These are phyloP conservation scores for Gloeopeniophorella convolvens DNA, from an alignment of 768 basidiomycete genomes.

Conservation along the genomic window DNA sequence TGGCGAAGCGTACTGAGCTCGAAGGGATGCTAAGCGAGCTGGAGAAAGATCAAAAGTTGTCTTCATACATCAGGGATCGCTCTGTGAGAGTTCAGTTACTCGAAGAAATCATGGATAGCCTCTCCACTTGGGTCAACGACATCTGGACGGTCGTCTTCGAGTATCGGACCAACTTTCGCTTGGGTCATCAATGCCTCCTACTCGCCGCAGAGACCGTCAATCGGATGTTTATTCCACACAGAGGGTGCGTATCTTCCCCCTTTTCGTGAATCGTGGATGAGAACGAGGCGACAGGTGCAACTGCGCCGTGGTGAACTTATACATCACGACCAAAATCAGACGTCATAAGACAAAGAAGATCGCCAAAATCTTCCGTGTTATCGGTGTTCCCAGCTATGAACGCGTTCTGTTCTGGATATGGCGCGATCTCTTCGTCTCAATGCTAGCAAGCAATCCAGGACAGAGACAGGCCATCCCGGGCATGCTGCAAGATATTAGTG, in stretches of 20 bases:
- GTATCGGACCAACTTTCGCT: slow-evolving; percentile 41
- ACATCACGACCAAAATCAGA: slow-evolving; percentile 41
- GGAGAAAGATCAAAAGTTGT: slow-evolving; percentile 44
- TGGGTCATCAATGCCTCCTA: slow-evolving; percentile 52
- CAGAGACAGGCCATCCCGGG: slow-evolving; percentile 34
- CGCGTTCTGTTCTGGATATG: slow-evolving; percentile 55
- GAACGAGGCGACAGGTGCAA: slow-evolving; percentile 39
- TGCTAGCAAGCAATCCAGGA: slow-evolving; percentile 37
- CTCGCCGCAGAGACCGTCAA: slow-evolving; percentile 42
- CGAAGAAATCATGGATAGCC: slow-evolving; percentile 46
- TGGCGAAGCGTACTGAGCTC: slow-evolving; percentile 50
- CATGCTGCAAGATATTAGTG: slow-evolving; percentile 57
- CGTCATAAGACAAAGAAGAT: slow-evolving; percentile 33
- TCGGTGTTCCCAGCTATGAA: slow-evolving; percentile 42
- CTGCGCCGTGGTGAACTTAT: slow-evolving; percentile 43
- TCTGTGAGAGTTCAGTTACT: slow-evolving; percentile 51
- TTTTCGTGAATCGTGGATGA: slow-evolving; percentile 5
- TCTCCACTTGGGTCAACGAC: slow-evolving; percentile 53
- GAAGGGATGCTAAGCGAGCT: slow-evolving; percentile 46
- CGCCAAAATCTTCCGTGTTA: slow-evolving; percentile 43
- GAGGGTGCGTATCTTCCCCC: slow-evolving; percentile 28
- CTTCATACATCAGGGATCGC: slow-evolving; percentile 42
- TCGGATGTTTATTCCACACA: slow-evolving; percentile 35
- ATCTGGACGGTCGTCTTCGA: slow-evolving; percentile 62
- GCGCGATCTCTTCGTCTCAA: slow-evolving; percentile 58